Base-by-base conservation (phyloP, 495 filamentous ascomycete genomes). In the Rhizodiscina lignyota region DNA sequence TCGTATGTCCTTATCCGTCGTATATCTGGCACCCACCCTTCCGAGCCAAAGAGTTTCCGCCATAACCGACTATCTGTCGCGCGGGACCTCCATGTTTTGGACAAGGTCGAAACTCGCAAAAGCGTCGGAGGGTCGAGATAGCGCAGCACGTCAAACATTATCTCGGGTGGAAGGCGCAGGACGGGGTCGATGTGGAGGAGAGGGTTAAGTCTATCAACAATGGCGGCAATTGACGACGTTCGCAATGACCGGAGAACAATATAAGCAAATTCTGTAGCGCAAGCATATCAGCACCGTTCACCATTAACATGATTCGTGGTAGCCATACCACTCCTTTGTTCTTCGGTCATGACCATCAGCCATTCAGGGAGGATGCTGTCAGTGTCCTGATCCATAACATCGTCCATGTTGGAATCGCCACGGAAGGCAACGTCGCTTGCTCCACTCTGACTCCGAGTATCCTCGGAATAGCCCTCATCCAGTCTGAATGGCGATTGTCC, bases 161-260 rank as follows among this genome's bases (percentile, higher is more conserved):
- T 72, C 51, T 97, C 89, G 1, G 80, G 71, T 0, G 89, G 89
- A 5, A 97, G 70, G 47, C 80, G 72, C 38, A 71, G 57, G 21
- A 93, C 69, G 30, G 92, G 92, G 57, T 97, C 83, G 58, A 94
- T 83, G 54, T 94, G 84, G 18, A 92, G 74, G 4, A 82, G 70
- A 5, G 77, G 80, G 31, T 76, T 73, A 13, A 92, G 60, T 28
- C 68, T 64, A 28, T 80, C 75, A 18, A 89, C 82, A 16, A 94
- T 71, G n/a, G 72, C 65, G 12, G 77, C 72, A 34, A 92, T 72
- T 10, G 72, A 68, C 21, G 74, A 75, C 15, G 81, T 85, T 15
- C 75, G 77, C 4, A 94, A 63, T 32, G 77, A 72, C 40, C 72
- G 69, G 23, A 93, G 61, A 17, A 91, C 59, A 2, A 65, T 56